Conservation (phyloP, 352 stramenopile species). For the Pythium sukuiense region DNA sequence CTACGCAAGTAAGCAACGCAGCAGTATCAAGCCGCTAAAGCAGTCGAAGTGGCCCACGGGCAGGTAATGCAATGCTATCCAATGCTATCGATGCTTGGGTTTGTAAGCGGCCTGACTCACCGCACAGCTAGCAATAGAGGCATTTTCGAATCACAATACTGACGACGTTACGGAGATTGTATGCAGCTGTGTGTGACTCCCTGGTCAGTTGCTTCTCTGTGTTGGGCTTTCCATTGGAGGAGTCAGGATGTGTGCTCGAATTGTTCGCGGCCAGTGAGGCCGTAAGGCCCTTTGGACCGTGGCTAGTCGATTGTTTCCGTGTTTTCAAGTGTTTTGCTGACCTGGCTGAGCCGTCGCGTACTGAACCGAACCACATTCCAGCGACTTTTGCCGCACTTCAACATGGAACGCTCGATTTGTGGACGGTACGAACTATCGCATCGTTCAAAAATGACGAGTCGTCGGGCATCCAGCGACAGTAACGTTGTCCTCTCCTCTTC, state of each 20-base stretch:
- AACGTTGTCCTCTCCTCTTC: neutral
- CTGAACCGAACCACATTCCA: neutral
- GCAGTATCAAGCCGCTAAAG: conserved; percentile 57
- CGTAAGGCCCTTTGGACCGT: too few species aligned
- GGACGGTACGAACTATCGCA: neutral
- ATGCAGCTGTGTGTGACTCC: too few species aligned
- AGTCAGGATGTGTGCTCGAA: too few species aligned
- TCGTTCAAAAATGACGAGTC: neutral
- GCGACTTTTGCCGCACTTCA: conserved; percentile 1
- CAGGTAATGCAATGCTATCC: conserved; percentile 11
- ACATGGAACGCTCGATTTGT: neutral
- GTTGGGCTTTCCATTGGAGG: too few species aligned
- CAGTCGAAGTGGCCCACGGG: conserved; percentile 53
- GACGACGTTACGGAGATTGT: too few species aligned
- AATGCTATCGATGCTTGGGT: too few species aligned
- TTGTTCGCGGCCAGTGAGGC: too few species aligned
- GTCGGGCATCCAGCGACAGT: neutral
- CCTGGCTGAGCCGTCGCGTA: neutral
- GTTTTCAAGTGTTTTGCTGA: neutral
- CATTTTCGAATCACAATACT: too few species aligned
- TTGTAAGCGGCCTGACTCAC: too few species aligned
- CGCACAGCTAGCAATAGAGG: too few species aligned
- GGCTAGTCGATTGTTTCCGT: too few species aligned
- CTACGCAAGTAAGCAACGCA: conserved; percentile 91
- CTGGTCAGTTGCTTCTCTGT: too few species aligned